phyloP scores from a whole-genome alignment of 129 eudicot species.

The Deinandra increscens region DNA sequence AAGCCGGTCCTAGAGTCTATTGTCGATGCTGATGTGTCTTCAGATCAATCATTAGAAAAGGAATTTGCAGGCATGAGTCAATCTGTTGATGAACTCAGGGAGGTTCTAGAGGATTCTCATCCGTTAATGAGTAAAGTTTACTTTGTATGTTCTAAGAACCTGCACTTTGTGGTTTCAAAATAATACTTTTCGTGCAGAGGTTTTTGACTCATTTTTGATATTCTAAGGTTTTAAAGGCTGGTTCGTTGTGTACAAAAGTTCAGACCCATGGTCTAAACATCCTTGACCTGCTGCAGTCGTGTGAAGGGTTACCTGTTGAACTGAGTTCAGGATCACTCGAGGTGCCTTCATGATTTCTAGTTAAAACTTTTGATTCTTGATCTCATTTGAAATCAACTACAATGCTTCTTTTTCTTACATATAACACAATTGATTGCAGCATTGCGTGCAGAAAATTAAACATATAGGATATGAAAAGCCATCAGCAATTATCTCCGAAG shows the following conservation, averaged over 20 bases:
- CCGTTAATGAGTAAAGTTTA: conserved; percentile 82
- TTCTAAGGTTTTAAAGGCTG: conserved; percentile 76
- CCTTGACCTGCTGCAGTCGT: conserved; percentile 58
- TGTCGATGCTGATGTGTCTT: conserved; percentile 47
- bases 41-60: conserved; percentile 58
- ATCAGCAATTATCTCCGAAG: conserved; percentile 53
- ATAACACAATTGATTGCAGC: conserved; percentile 45
- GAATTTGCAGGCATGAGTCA: conserved; percentile 48
- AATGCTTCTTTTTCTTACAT: conserved; percentile 1
- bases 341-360: conserved; percentile 41
- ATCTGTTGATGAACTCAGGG: conserved; percentile 63
- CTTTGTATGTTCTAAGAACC: conserved; percentile 55
- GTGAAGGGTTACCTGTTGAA: conserved; percentile 50
- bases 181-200: neutral
- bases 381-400: neutral
- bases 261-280: conserved; percentile 50
- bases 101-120: conserved; percentile 67
- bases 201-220: conserved; percentile 5
- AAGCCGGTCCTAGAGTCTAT: conserved; percentile 64
- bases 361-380: neutral
- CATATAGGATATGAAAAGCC: conserved; percentile 50
- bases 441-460: conserved; percentile 62
- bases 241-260: conserved; percentile 51
- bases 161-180: neutral
- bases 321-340: conserved; percentile 63